Evolutionary conservation across 1,284 basidiomycete species (phyloP), one percentile per base, ranked within the genome.

Genomic region (Apiotrichum domesticum): DNA sequence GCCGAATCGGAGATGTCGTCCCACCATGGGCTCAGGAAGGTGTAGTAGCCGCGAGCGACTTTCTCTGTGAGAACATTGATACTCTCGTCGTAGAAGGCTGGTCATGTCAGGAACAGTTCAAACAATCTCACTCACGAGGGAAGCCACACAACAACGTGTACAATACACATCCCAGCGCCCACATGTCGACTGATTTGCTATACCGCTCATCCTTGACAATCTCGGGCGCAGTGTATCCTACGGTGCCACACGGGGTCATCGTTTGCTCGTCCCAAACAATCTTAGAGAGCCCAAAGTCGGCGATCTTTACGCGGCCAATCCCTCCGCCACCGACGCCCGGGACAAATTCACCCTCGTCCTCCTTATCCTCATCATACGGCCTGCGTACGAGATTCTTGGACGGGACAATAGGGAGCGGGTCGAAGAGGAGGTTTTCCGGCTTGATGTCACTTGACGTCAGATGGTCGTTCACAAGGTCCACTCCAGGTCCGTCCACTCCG

Each of bases 181-280:
- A 99, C 96, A 98, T 98, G 75, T 99, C 96, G 55, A 98, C 96
- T 68, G 88, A 91, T 79, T 97, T 98, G 74, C 87, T 91, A 75
- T 99, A 99, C 33, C 95, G 84, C 79, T 99, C 94, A 74, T 98
- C 96, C 79, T 98, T 98, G 70, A 99, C 96, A 63, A 99, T 99
- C 78, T 99, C 96, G 2, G 96, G 96, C 3, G 96, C 96, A 3
- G 96, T 98, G 78, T 99, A 99, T 4, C 96, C 96, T 34, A 98
- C 95, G 1, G 96, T 99, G 35, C 96, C 96, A 71, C 96, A 99
- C 21, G 96, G 96, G 33, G 96, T 99, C 88, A 93, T 96, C 9
- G 96, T 99, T 76, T 96, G 87, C 74, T 98, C 92, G 72, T 96
- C 89, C 96, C 96, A 99, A 4, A 99, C 92, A 55, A 98, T 87